Evolutionary conservation across 164 flowering plant species (phyloP).

Genomic region (Annona cherimola): DNA sequence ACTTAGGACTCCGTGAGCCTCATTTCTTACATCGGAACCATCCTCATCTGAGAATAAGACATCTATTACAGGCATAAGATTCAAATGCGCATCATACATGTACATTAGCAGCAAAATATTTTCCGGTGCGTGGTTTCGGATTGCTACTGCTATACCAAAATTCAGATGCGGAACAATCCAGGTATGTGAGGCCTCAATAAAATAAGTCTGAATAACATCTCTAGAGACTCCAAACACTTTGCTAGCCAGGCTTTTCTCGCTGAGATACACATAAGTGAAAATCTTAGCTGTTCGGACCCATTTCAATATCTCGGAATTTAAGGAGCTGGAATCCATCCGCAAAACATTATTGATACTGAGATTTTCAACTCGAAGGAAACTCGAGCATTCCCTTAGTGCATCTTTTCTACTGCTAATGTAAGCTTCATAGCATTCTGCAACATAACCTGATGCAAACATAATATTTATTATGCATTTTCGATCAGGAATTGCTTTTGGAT

Average conservation of each 20-base stretch:
- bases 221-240: slow-evolving; percentile 55
- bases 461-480: slow-evolving; percentile 52
- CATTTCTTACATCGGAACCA: slow-evolving; percentile 41
- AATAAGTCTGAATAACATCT: slow-evolving; percentile 33
- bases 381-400: slow-evolving; percentile 66
- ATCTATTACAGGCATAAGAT: slow-evolving; percentile 61
- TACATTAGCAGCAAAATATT: slow-evolving; percentile 61
- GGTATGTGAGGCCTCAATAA: slow-evolving; percentile 55
- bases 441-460: slow-evolving; percentile 63
- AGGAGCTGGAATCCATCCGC: slow-evolving; percentile 61
- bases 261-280: slow-evolving; percentile 63
- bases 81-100: slow-evolving; percentile 67
- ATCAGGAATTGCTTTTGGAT: slow-evolving; percentile 52
- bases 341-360: slow-evolving; percentile 77
- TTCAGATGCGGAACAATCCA: slow-evolving; percentile 61
- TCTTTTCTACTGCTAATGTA: slow-evolving; percentile 50
- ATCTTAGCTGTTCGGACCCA: slow-evolving; percentile 71
- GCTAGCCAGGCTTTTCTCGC: slow-evolving; percentile 63
- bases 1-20: slow-evolving; percentile 46
- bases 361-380: slow-evolving; percentile 61
- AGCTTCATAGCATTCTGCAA: slow-evolving; percentile 63
- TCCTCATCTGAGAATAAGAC: slow-evolving; percentile 41
- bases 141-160: slow-evolving; percentile 70
- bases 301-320: slow-evolving; percentile 54
- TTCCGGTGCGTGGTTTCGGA: slow-evolving; percentile 65